A percentile compares a stretch with the other conserved stretches of the same genome.
Evolutionary conservation across 202 grass and related monocot genomes (phyloP).

Genomic region (Schoenoplectus tabernaemontani): DNA sequence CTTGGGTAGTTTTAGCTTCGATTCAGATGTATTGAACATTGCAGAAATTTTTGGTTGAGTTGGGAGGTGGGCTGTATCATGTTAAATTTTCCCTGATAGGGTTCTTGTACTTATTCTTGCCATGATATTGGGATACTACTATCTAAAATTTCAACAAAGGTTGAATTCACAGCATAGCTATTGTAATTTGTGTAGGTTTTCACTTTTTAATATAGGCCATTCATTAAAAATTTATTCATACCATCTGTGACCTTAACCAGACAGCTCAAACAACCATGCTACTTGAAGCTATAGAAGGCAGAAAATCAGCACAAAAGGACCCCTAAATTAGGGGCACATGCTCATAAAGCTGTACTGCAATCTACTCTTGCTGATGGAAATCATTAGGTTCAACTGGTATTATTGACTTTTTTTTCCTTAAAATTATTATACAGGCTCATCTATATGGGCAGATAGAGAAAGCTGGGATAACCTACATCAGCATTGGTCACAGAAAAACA

Average conservation of each 20-base stretch:
- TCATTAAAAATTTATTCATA: not conserved
- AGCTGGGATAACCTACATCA: conserved; percentile 88
- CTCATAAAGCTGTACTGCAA: conserved; percentile 1
- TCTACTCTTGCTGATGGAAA: not conserved
- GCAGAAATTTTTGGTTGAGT: not conserved
- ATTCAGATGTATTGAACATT: not conserved
- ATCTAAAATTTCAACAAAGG: not conserved
- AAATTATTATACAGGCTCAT: conserved; percentile 42
- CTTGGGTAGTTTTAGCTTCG: not conserved
- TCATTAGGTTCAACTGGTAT: not conserved
- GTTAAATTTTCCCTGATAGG: not conserved
- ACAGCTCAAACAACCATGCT: not conserved
- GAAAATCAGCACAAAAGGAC: not conserved
- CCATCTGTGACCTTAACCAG: not conserved
- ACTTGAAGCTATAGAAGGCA: not conserved
- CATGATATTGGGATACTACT: not conserved
- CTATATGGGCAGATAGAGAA: conserved; percentile 77
- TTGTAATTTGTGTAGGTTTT: not conserved
- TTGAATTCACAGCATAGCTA: not conserved
- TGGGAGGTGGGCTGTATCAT: not conserved
- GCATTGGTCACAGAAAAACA: conserved; percentile 77
- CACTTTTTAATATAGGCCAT: not conserved
- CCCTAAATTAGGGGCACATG: not conserved
- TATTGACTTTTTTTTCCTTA: not conserved
- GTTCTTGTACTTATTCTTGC: not conserved